A percentile compares a stretch with the other conserved stretches of the same genome.
Evolutionary conservation across 2,329 filamentous ascomycete species (phyloP).

Genomic region (Diaporthe batatas): DNA sequence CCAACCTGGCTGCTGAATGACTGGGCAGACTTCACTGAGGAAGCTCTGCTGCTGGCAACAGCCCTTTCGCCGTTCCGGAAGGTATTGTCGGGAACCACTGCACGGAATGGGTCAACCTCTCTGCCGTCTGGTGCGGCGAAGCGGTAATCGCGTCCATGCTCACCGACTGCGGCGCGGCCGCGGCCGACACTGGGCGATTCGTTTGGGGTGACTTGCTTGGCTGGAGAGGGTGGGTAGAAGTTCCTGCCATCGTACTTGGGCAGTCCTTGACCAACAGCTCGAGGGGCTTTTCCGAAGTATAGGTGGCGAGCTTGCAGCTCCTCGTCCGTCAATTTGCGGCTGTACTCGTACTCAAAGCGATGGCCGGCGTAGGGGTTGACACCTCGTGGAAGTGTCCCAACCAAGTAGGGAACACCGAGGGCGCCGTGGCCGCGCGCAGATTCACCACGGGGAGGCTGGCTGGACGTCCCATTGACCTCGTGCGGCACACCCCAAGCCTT

Average conservation of each 20-base stretch:
- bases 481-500: constrained; percentile 35
- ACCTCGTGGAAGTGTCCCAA: constrained; percentile 64
- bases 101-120: constrained; percentile 37
- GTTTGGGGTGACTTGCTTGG: constrained; percentile 51
- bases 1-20: constrained; percentile 47
- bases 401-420: constrained; percentile 63
- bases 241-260: constrained; percentile 76
- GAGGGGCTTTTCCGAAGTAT: constrained; percentile 71
- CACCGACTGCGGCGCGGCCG: constrained; percentile 34
- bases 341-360: constrained; percentile 66
- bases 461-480: constrained; percentile 19
- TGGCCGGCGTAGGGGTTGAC: constrained; percentile 57
- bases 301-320: constrained; percentile 70
- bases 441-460: constrained; percentile 4
- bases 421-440: constrained; percentile 14
- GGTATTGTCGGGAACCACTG: constrained; percentile 6
- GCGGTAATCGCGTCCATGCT: constrained; percentile 42
- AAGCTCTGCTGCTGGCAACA: constrained; percentile 18
- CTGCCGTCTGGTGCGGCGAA: constrained; percentile 24
- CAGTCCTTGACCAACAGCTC: constrained; percentile 63
- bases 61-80: constrained; percentile 5
- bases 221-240: constrained; percentile 71
- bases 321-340: constrained; percentile 68
- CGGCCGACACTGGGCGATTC: constrained; percentile 36
- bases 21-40: constrained; percentile 39